Evolutionary conservation across 176 grass and related monocot species (phyloP).

Genomic region (Cenchrus fungigraminus): DNA sequence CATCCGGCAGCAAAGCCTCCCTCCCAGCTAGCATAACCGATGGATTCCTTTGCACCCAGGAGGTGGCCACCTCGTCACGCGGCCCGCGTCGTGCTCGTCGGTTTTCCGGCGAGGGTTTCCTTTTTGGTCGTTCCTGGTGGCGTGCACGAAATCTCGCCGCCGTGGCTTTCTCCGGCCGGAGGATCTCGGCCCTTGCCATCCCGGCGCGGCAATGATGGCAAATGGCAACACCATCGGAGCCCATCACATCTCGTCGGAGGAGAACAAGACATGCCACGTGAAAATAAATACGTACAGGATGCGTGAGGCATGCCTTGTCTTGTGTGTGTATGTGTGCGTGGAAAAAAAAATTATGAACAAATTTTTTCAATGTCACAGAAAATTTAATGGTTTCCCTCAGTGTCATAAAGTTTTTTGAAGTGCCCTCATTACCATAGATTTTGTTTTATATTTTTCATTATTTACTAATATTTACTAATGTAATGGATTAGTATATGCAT

Average conservation of each 20-base stretch:
- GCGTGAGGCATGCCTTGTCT: background rate
- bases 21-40: background rate
- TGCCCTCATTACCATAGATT: too few relatives aligned
- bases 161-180: conserved; percentile 10
- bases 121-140: background rate
- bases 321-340: background rate
- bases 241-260: background rate
- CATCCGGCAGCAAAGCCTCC: background rate
- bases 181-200: background rate
- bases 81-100: background rate
- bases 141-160: conserved; percentile 40
- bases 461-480: too few relatives aligned
- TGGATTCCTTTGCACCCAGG: conserved; percentile 12
- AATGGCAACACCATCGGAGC: too few relatives aligned
- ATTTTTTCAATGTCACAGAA: too few relatives aligned
- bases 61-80: conserved; percentile 16
- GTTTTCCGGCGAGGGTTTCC: background rate
- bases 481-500: too few relatives aligned
- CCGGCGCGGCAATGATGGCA: background rate
- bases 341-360: too few relatives aligned
- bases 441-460: too few relatives aligned
- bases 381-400: too few relatives aligned
- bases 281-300: background rate
- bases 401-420: too few relatives aligned
- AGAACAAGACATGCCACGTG: background rate